Base-by-base conservation (phyloP, 192 early-diverging fungal genomes). In the Polychytrium aggregatum region DNA sequence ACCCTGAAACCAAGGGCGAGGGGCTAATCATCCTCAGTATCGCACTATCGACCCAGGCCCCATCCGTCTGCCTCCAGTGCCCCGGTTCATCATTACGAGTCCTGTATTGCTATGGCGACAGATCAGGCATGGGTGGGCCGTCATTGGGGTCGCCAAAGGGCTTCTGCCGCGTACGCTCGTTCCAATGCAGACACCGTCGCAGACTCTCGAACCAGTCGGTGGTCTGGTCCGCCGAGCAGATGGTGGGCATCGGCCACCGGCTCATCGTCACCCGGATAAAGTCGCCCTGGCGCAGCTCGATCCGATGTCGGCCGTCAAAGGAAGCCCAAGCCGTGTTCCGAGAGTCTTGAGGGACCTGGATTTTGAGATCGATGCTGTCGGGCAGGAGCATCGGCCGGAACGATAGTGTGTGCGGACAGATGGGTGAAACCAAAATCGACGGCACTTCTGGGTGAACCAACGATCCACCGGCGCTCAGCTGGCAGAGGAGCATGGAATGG, bases 331-430 rank as follows among this genome's bases (percentile, higher is more conserved):
- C 93, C 0, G 87, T 88, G 41, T 75, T 84, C n/a, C 93, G 75
- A 18, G 85, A 85, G 62, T 86, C 84, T 2, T 16, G 21, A 11
- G 81, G 83, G 18, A 97, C 81, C 59, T 87, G 84, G n/a, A 97
- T 87, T 7, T 83, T 72, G 11, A 97, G 61, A 29, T 93, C 95
- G 78, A 93, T 87, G 16, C 79, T 76, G 46, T 97, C 88, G 0
- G 95, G 95, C 14, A 98, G 67, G 5, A 98, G 68, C 80, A 95
- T 95, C 17, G 95, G 93, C 2, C 95, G 78, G 76, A 98, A 98
- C 18, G 62, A 65, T 0, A 72, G 54, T 9, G 70, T 67, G 56
- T 72, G 75, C 18, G 75, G 65, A 49, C 75, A 78, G 58, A 78
- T 78, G 11, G 75, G 75, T 10, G 75, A 76, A n/a, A 78, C 59